Evolutionary conservation across 176 grass and related monocot species (phyloP).

Genomic region (Saccharum officinarum): DNA sequence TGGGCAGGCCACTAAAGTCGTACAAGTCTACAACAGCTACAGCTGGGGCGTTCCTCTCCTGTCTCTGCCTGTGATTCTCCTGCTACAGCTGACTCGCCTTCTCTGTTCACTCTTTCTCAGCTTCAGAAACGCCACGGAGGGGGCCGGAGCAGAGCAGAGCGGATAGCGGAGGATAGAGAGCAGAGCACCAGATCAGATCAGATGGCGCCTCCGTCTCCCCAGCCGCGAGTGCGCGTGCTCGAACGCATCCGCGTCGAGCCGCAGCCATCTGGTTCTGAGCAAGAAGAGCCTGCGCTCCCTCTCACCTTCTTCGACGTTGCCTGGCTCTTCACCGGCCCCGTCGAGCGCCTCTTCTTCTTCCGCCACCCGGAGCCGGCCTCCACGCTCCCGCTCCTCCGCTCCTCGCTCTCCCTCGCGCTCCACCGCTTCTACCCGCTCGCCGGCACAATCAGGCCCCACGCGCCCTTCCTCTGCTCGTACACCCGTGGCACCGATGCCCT

Average conservation of each 20-base stretch:
- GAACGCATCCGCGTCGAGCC: slow-evolving; percentile 35
- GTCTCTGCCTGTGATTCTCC: too few species aligned
- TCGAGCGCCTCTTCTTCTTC: slow-evolving; percentile 71
- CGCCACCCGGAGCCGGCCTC: slow-evolving; percentile 25
- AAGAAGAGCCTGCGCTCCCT: not conserved
- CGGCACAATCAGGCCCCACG: slow-evolving; percentile 2
- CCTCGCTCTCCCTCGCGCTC: slow-evolving; percentile 54
- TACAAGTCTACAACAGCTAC: not conserved
- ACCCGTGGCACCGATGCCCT: slow-evolving; percentile 26
- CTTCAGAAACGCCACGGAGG: not conserved
- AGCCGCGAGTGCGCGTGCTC: slow-evolving; percentile 12
- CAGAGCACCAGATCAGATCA: not conserved
- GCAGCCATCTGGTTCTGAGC: not conserved
- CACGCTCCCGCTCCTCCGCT: slow-evolving; percentile 41
- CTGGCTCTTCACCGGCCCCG: slow-evolving; percentile 53
- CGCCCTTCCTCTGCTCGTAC: slow-evolving; percentile 27
- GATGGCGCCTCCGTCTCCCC: not conserved
- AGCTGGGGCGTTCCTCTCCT: not conserved
- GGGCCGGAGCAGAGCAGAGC: not conserved
- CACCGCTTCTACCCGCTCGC: slow-evolving; percentile 54
- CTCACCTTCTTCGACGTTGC: slow-evolving; percentile 56
- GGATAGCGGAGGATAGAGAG: not conserved
- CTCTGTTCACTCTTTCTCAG: not conserved
- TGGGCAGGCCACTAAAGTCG: not conserved
- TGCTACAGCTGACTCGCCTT: not conserved